phyloP scores from a whole-genome alignment of 306 rosid genomes.

The Crataegus laevigata region DNA sequence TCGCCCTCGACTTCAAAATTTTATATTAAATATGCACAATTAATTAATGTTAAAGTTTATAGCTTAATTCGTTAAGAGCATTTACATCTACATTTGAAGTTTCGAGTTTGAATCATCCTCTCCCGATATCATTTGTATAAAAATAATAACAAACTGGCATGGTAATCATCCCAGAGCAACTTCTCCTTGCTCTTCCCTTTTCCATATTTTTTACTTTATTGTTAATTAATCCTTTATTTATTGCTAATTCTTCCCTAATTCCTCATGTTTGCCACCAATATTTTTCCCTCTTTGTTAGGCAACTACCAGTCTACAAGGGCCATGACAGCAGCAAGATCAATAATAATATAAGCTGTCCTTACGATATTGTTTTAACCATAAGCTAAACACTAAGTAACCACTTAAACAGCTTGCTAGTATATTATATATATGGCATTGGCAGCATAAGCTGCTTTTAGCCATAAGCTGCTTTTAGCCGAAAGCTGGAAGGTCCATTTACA shows the following conservation, averaged over 20 bases:
- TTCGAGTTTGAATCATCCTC: no score
- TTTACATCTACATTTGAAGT: no score
- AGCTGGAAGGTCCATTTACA: constrained; percentile 15
- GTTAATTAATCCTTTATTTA: not conserved
- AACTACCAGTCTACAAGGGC: not conserved
- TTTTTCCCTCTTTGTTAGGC: not conserved
- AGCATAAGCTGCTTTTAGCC: not conserved
- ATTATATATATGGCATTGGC: not conserved
- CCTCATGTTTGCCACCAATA: not conserved
- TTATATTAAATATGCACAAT: not conserved
- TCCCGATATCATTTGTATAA: not conserved
- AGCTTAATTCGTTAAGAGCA: no score
- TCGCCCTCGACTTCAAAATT: constrained; percentile 1
- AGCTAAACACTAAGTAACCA: not conserved
- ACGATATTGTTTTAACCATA: not conserved
- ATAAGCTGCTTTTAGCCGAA: constrained; percentile 4
- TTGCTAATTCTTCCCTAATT: not conserved
- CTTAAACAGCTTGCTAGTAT: not conserved
- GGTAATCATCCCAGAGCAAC: not conserved
- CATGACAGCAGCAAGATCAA: not conserved
- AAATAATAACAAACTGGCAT: not conserved
- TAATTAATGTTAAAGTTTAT: no score
- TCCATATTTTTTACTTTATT: not conserved
- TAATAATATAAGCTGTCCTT: not conserved
- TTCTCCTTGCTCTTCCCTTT: not conserved